These are phyloP conservation scores for Claviceps spartinae DNA, from an alignment of 2,329 filamentous ascomycete species.

Conservation along the genomic window DNA sequence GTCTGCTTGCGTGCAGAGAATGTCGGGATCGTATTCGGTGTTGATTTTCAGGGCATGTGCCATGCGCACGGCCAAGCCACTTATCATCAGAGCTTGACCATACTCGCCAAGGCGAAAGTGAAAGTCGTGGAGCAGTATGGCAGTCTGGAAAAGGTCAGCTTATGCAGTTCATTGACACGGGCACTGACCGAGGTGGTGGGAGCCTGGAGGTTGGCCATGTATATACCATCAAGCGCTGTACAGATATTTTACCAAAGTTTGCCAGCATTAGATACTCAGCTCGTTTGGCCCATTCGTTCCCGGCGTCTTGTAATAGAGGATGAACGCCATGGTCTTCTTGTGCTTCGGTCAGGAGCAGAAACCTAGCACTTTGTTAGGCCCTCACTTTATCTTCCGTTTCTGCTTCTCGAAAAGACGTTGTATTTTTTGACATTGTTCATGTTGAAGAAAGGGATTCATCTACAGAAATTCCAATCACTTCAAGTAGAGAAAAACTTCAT, in stretches of 20 bases:
- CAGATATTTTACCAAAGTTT: constrained; percentile 25
- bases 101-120: constrained; percentile 26
- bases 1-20: constrained; percentile 22
- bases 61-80: constrained; percentile 27
- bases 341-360: constrained; percentile 18
- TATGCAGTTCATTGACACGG: not conserved
- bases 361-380: constrained; percentile 12
- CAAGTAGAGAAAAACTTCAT: no score
- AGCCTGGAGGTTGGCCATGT: no score
- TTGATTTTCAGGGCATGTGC: constrained; percentile 28
- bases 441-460: no score
- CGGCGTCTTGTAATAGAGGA: constrained; percentile 19
- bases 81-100: constrained; percentile 26
- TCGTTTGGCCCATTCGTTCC: constrained; percentile 24
- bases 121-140: constrained; percentile 26
- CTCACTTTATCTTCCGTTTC: no score
- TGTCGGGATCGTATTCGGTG: constrained; percentile 22
- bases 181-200: not conserved
- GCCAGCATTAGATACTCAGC: constrained; percentile 23
- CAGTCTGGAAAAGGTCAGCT: constrained; percentile 15
- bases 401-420: no score
- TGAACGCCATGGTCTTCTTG: constrained; percentile 18
- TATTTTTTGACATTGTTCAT: no score
- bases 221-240: constrained; percentile 25
- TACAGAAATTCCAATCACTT: no score